phyloP scores from a whole-genome alignment of 306 rosid genomes.

The Trifolium subterraneum region DNA sequence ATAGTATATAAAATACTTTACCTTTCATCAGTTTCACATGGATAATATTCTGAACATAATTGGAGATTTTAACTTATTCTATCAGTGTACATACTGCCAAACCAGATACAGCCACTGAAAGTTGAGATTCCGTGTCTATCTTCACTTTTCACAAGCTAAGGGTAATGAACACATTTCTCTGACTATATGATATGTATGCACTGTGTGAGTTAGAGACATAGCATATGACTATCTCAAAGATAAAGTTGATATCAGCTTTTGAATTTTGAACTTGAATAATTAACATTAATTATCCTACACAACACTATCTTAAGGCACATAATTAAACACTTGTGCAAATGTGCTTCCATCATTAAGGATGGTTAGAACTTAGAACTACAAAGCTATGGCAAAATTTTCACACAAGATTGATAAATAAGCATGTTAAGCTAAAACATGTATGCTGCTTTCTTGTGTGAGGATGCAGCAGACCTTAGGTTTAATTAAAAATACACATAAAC shows the following conservation, averaged over 20 bases:
- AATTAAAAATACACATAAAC: slow-evolving; percentile 37
- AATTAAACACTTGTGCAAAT: slow-evolving; percentile 13
- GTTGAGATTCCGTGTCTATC: slow-evolving; percentile 32
- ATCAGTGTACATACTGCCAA: slow-evolving; percentile 4
- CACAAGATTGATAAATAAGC: slow-evolving; percentile 44
- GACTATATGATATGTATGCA: background rate
- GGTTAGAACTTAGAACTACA: slow-evolving; percentile 16
- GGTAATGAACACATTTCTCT: slow-evolving; percentile 15
- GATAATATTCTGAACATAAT: slow-evolving; percentile 12
- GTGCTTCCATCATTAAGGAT: slow-evolving; percentile 33
- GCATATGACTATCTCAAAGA: background rate
- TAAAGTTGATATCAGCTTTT: slow-evolving; percentile 4
- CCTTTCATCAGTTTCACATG: slow-evolving; percentile 20
- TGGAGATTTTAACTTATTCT: slow-evolving; percentile 8
- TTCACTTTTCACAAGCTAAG: slow-evolving; percentile 16
- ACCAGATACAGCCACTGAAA: slow-evolving; percentile 15
- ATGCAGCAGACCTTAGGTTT: slow-evolving; percentile 22
- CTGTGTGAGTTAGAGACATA: background rate
- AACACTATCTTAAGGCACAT: slow-evolving; percentile 12
- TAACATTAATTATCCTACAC: background rate
- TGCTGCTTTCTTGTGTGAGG: slow-evolving; percentile 45
- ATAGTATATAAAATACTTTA: background rate
- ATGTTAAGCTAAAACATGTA: slow-evolving; percentile 36
- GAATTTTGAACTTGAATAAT: slow-evolving; percentile 28
- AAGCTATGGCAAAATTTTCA: slow-evolving; percentile 50